Conservation (phyloP, 2,329 filamentous ascomycete genomes). For the Claviceps sorghi region DNA sequence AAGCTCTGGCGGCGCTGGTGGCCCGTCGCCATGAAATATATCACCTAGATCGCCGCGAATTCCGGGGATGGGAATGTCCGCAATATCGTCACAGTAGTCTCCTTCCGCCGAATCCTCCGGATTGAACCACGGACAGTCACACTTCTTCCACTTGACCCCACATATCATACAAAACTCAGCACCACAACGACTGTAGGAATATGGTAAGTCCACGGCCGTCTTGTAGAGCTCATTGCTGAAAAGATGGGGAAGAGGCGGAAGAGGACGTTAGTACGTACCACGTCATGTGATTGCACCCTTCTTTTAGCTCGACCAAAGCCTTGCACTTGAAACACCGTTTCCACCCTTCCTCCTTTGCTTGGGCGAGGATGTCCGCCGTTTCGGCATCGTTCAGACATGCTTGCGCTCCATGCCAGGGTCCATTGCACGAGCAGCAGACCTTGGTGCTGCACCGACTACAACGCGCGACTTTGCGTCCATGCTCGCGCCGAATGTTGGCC, state of each 20-base stretch:
- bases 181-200: conserved; percentile 46
- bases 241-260: background rate
- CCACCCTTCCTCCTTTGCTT: conserved; percentile 56
- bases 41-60: conserved; percentile 13
- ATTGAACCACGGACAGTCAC: conserved; percentile 70
- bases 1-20: conserved; percentile 18
- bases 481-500: conserved; percentile 44
- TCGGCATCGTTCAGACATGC: conserved; percentile 62
- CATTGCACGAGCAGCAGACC: conserved; percentile 60
- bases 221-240: background rate
- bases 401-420: conserved; percentile 53
- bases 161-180: conserved; percentile 84
- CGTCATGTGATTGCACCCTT: conserved; percentile 79
- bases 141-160: conserved; percentile 67
- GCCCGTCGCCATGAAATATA: conserved; percentile 8
- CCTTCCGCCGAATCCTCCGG: conserved; percentile 37
- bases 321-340: conserved; percentile 63
- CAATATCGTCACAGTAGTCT: conserved; percentile 38
- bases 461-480: conserved; percentile 49
- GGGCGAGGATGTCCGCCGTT: conserved; percentile 45
- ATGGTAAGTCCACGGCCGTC: background rate
- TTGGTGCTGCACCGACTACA: conserved; percentile 60
- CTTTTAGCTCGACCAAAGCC: conserved; percentile 60
- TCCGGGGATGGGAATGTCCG: conserved; percentile 26
- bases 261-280: conserved; percentile 41